Base-by-base conservation (phyloP, 2,329 filamentous ascomycete species). In the Macrophomina phaseolina region DNA sequence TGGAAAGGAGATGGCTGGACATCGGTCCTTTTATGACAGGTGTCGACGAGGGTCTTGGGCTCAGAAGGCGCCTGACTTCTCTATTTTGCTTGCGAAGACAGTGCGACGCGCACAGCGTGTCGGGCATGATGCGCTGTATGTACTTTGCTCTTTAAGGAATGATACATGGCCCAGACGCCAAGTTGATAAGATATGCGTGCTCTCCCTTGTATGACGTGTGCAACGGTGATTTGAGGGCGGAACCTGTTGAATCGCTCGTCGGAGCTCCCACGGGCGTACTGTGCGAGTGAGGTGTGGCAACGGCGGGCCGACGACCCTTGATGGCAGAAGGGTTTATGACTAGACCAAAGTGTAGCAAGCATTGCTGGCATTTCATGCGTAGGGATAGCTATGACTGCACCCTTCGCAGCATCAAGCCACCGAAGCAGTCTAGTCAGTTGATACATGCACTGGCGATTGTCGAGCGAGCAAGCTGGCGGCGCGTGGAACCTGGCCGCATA, bases 131-230 rank as follows among this genome's bases (percentile, higher is more conserved):
- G 61, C 49, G 42, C 36, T 64, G 36, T 34, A 53, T 53, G 61
- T 64, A 64, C 32, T 53, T 52, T 64, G 61, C 61, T 64, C 16
- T 53, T 64, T 63, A 28, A 64, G 46, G 61, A 64, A 64, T 53
- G 46, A 64, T 53, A 52, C 52, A 40, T n/a, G 61, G 61, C 61
- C 38, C 45, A 62, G 34, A 62, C 49, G 45, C 58, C 45, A 38
- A 23, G n/a, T 62, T 30, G 34, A 62, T 49, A 38, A n/a, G 49
- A 18, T 23, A 48, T 36, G 58, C 42, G 58, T 49, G 45, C 45
- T 28, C 11, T 38, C 11, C 30, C 12, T 28, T 23, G 23, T 14
- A 16, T 38, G 42, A 32, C 30, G 32, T 62, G 58, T 49, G 58
- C 9, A 28, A 49, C 30, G 2, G 58, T 62, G 58, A 62, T 62